These are phyloP conservation scores for Strigomonas culicis DNA, from an alignment of 208 protist species.

Conservation along the genomic window DNA sequence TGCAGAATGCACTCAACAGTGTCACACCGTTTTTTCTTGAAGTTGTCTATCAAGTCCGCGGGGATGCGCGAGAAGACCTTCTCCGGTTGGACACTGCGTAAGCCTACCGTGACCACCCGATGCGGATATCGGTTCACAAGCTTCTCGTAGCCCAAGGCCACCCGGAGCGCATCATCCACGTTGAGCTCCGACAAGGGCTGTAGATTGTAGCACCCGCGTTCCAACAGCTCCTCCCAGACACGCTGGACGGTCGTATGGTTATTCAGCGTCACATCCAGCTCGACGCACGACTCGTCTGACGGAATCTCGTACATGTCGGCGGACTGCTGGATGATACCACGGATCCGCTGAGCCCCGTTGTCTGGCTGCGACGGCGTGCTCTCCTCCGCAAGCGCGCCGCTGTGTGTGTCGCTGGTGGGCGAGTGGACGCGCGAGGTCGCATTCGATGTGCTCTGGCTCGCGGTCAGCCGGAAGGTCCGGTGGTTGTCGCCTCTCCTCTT, in stretches of 20 bases:
- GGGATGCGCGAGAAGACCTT: constrained; percentile 18
- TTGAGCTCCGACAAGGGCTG: constrained; percentile 33
- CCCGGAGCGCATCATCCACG: constrained; percentile 24
- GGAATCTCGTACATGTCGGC: constrained; percentile 35
- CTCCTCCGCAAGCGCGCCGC: background rate
- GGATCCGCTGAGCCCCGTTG: constrained; percentile 16
- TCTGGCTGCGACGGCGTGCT: background rate
- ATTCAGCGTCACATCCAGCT: constrained; percentile 45
- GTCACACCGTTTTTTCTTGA: constrained; percentile 7
- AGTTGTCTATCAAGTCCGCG: constrained; percentile 11
- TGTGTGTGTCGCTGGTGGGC: constrained; percentile 17
- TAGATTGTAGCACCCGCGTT: constrained; percentile 30
- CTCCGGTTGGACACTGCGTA: constrained; percentile 21
- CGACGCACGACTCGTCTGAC: constrained; percentile 23
- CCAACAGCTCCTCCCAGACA: constrained; percentile 45
- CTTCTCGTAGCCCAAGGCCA: constrained; percentile 40
- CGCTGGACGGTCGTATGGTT: constrained; percentile 14
- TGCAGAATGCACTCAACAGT: constrained; percentile 35
- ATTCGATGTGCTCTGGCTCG: constrained; percentile 1
- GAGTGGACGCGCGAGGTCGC: constrained; percentile 6
- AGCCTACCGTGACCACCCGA: constrained; percentile 26
- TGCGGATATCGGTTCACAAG: constrained; percentile 34
- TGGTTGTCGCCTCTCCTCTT: constrained; percentile 46
- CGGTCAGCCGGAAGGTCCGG: constrained; percentile 35
- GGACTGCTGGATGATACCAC: constrained; percentile 39